Evolutionary conservation across 2,329 filamentous ascomycete species (phyloP).

Genomic region (Alternaria arborescens): DNA sequence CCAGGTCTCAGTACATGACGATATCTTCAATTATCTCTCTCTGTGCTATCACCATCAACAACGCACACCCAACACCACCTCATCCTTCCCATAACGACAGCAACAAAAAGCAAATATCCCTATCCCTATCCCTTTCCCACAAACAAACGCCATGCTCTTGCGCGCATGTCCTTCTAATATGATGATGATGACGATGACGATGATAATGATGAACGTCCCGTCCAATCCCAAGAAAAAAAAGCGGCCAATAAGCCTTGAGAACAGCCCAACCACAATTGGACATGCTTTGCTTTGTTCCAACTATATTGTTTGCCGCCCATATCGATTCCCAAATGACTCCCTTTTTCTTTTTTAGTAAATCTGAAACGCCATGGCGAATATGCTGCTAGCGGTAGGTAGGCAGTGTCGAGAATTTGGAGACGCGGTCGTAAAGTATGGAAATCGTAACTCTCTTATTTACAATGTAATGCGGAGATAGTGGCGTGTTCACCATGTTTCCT

Average conservation of each 20-base stretch:
- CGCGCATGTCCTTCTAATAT: constrained; percentile 13
- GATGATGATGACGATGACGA: not conserved
- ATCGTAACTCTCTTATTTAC: constrained; percentile 2
- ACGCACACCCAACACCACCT: not conserved
- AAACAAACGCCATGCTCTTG: constrained; percentile 20
- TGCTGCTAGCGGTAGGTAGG: constrained; percentile 10
- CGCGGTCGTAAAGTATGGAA: constrained; percentile 5
- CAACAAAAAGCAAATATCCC: not conserved
- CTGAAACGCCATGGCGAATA: constrained; percentile 21
- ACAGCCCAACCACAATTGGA: not conserved
- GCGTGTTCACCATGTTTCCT: constrained; percentile 17
- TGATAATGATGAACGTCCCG: not conserved
- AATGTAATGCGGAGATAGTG: not conserved
- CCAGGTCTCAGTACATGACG: not conserved
- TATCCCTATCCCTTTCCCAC: not conserved
- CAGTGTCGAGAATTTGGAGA: not conserved
- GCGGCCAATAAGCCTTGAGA: not conserved
- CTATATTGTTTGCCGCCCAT: constrained; percentile 1
- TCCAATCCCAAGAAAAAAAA: constrained; percentile 1
- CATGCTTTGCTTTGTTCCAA: constrained; percentile 4
- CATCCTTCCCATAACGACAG: not conserved
- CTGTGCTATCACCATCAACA: not conserved
- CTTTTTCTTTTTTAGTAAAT: constrained; percentile 7
- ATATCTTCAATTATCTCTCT: not conserved
- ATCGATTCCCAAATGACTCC: constrained; percentile 12